Conservation (phyloP, 2,329 filamentous ascomycete species). For the Torrubiellomyces zombiae region DNA sequence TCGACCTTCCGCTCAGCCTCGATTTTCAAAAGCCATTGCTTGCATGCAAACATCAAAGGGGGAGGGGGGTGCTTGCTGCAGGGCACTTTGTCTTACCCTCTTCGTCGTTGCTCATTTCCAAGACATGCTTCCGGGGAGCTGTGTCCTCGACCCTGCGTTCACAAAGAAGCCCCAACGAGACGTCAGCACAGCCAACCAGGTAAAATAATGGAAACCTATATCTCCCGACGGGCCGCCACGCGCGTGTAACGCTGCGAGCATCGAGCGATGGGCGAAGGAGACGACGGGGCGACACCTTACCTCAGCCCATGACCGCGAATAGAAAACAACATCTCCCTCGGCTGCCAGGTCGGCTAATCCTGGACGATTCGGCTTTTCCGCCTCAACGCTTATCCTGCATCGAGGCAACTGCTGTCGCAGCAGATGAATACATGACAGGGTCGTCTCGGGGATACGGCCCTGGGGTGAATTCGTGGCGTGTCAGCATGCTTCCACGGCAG, state of each 20-base stretch:
- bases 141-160: conserved; percentile 20
- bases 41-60: neutral
- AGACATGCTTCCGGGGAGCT: conserved; percentile 34
- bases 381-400: conserved; percentile 47
- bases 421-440: conserved; percentile 39
- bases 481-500: no score
- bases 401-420: conserved; percentile 28
- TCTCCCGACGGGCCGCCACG: no score
- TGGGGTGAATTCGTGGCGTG: conserved; percentile 13
- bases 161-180: neutral
- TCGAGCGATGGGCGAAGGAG: no score
- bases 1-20: no score
- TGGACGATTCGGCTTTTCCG: conserved; percentile 50
- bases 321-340: conserved; percentile 56
- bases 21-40: no score
- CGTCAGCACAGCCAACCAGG: conserved; percentile 49
- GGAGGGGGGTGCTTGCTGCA: conserved; percentile 2
- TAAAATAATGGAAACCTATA: no score
- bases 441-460: conserved; percentile 49
- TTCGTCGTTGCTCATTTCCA: conserved; percentile 21
- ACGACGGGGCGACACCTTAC: conserved; percentile 21
- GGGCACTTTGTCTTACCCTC: conserved; percentile 23
- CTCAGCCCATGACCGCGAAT: conserved; percentile 54
- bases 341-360: conserved; percentile 43
- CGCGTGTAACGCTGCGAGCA: no score